Evolutionary conservation across 2,329 filamentous ascomycete species (phyloP), one percentile per base, ranked within the genome.

Genomic region (Fusarium napiforme): DNA sequence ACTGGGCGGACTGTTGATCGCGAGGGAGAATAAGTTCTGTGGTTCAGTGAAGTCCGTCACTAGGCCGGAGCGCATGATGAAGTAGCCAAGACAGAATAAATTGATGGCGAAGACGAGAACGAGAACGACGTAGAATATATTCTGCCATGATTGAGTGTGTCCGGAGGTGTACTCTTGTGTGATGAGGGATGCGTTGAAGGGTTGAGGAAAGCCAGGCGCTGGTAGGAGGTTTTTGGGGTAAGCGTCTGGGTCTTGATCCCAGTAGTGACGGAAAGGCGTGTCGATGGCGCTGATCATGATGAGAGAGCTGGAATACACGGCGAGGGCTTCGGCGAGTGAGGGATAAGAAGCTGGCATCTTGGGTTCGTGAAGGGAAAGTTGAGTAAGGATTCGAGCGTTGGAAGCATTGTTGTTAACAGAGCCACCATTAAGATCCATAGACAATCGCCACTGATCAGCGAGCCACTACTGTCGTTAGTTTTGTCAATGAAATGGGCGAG

Each of bases 21-120:
- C 91, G 1, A 95, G 82, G 0, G 90, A 85, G 76, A 95, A 95
- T 5, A 95, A 83, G 78, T 95, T 95, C 60, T 92, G 89, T 2
- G 93, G 92, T 76, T 96, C 93, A 0, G 91, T 93, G 78, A 93
- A 95, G 82, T 96, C 93, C 2, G 92, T 95, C 12, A 96, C 89
- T 28, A 93, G 87, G 2, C 89, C 88, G 0, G 84, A 83, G 10
- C 83, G 78, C 71, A 87, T 84, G 52, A 88, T 78, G 57, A 92
- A 79, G 81, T 94, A 94, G 5, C 83, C 77, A 1, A 94, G 82
- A 64, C 92, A 93, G 43, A 91, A 83, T 32, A 91, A 67, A 78
- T 93, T 95, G 75, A 93, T 89, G 30, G 88, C 71, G 75, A 94
- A 93, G 4, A 93, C 90, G 19, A 90, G 81, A 3, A 87, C 77